Base-by-base conservation (phyloP, 192 early-diverging fungal species). In the Lobulomyces angularis region DNA sequence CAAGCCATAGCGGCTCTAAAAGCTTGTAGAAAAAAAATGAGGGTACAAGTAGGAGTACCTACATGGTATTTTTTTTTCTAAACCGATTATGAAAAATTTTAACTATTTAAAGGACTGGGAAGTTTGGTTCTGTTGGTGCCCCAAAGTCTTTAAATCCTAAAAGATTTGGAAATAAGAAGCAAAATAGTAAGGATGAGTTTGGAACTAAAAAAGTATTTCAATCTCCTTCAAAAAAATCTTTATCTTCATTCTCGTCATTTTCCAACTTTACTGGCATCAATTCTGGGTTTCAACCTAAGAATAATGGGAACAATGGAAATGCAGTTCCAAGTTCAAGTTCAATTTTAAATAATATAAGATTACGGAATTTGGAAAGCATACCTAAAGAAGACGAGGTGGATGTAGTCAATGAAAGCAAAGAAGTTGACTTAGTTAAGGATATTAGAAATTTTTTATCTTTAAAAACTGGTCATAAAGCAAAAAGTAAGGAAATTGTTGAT, bases 1-100 rank as follows among this genome's bases (percentile, higher is more conserved):
- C 71, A 78, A 24, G 94, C 91, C 1, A 69, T 82, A 14, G 65
- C 54, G 2, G 86, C 83, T 1, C 54, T 97, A 37, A 79, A 74
- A 29, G 67, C 73, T 23, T 84, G 81, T 1, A 69, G 88, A 32
- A 68, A 77, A 49, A 50, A 62, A 7, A 59, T 81, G 9, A 61
- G 78, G 23, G 59, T 68, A 26, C 74, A 79, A 34, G 68, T 88
- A 27, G 69, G 67, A 8, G 67, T 79, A 11, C 86, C 88, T 0
- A 97, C 93, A 2, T 97, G 87, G 83, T n/a, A n/a, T n/a, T n/a
- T n/a, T n/a, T n/a, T n/a, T n/a, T n/a, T n/a, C n/a, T n/a, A n/a
- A n/a, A n/a, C n/a, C n/a, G n/a, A n/a, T n/a, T n/a, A n/a, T n/a
- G n/a, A n/a, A n/a, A n/a, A n/a, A n/a, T n/a, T n/a, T n/a, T n/a